A percentile compares a stretch with the other conserved stretches of the same genome.
These are phyloP conservation scores for Nakazawaea molendinolei DNA, from an alignment of 805 yeast species.

Conservation along the genomic window DNA sequence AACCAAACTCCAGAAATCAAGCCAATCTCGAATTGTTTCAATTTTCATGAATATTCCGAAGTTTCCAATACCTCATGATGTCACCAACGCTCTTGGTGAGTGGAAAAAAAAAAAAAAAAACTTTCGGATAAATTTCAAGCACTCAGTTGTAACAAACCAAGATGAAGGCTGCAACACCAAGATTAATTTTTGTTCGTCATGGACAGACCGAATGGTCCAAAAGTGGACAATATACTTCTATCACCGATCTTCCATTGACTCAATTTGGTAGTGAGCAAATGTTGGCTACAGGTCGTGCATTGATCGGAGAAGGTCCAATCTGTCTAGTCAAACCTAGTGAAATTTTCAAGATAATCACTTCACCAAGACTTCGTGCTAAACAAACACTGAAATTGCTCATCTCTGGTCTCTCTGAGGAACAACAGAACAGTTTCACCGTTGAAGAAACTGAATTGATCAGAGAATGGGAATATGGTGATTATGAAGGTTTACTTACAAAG, in stretches of 20 bases:
- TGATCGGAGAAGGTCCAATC: slow-evolving; percentile 50
- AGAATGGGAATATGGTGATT: slow-evolving; percentile 97
- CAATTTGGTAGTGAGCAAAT: slow-evolving; percentile 73
- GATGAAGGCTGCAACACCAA: slow-evolving; percentile 42
- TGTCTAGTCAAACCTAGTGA: slow-evolving; percentile 56
- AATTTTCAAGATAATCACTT: slow-evolving; percentile 60
- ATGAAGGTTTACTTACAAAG: slow-evolving; percentile 73
- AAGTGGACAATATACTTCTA: slow-evolving; percentile 85
- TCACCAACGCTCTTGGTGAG: too few species aligned
- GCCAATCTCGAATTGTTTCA: too few species aligned
- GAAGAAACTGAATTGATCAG: slow-evolving; percentile 62
- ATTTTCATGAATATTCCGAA: too few species aligned
- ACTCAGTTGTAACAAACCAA: too few species aligned
- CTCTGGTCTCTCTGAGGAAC: slow-evolving; percentile 37
- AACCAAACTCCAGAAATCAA: too few species aligned
- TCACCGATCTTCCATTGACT: slow-evolving; percentile 77
- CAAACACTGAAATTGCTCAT: slow-evolving; percentile 66
- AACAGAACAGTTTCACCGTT: slow-evolving; percentile 34
- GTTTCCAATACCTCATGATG: too few species aligned
- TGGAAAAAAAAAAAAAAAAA: too few species aligned
- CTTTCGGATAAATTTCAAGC: too few species aligned
- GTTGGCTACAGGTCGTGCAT: slow-evolving; percentile 60
- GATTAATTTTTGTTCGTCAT: slow-evolving; percentile 70
- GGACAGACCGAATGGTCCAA: slow-evolving; percentile 97
- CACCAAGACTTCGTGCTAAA: slow-evolving; percentile 78